Evolutionary conservation across 305 asterid genomes (phyloP), one percentile per base, ranked within the genome.

Genomic region (Fraxinus dipetala): DNA sequence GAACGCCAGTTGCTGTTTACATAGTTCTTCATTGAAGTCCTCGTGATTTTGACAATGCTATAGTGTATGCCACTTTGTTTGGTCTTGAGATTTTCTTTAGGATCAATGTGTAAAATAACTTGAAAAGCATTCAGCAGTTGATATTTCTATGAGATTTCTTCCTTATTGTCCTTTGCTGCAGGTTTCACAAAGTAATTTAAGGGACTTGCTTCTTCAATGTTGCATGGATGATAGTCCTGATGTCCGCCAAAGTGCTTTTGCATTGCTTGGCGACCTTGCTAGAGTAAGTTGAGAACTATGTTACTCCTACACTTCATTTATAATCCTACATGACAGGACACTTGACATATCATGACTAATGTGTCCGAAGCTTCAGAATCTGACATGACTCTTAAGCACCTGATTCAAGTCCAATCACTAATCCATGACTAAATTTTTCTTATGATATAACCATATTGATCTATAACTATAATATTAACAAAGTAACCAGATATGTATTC

Each of bases 161-260:
- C 16, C n/a, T 73, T 75, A 72, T 54, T 16, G 14, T 79, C 80
- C 48, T 48, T 38, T 76, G 51, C 84, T 85, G 48, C 81, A 96
- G 99, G 94, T 96, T 79, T 91, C 97, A 76, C 98, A 92, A 87
- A 91, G 97, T 90, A 92, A 90, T 89, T 87, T 96, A 82, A 90
- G 93, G 89, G 98, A 96, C 82, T 88, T 96, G 90, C 95, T 96
- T 83, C 93, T 96, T 83, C 97, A 96, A 83, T 95, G 99, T 77
- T 96, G 99, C 89, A 86, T 88, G 93, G 99, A 96, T 87, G 98
- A 95, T 79, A 94, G 96, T 75, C 87, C 88, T 87, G 99, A 96
- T 82, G 90, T 96, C 83, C 91, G 97, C 40, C 99, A 96, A 88
- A 96, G 99, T 90, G 98, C 98, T 69, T 96, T 96, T 90, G 99